A percentile compares a stretch with the other conserved stretches of the same genome.
These are phyloP conservation scores for Ceratobasidium sp. DNA, from an alignment of 1,284 basidiomycete genomes.

Conservation along the genomic window DNA sequence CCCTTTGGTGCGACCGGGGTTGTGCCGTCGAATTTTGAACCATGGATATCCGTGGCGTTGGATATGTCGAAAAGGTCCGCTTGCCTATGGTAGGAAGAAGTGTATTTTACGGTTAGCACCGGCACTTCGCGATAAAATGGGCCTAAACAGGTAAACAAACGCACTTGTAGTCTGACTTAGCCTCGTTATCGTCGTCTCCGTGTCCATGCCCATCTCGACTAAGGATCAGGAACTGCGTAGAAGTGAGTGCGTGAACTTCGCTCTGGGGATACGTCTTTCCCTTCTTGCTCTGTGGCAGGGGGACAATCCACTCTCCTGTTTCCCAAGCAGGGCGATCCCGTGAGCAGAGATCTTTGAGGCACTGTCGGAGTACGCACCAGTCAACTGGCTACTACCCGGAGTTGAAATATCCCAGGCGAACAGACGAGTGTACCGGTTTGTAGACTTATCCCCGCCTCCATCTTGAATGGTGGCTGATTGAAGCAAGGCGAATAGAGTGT, in stretches of 20 bases:
- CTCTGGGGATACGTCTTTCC: slow-evolving; percentile 61
- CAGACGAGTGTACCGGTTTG: slow-evolving; percentile 60
- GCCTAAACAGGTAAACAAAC: slow-evolving; percentile 41
- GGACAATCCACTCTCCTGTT: slow-evolving; percentile 66
- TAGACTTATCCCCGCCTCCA: slow-evolving; percentile 58
- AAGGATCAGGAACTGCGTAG: slow-evolving; percentile 62
- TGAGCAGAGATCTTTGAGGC: neutral
- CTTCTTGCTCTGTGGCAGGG: slow-evolving; percentile 61
- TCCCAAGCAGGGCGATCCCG: neutral
- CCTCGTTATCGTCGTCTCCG: slow-evolving; percentile 59
- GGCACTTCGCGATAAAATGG: neutral
- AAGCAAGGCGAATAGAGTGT: slow-evolving; percentile 64
- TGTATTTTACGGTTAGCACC: neutral
- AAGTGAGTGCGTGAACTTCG: slow-evolving; percentile 64
- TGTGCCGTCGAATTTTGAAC: slow-evolving; percentile 60
- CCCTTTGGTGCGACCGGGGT: slow-evolving; percentile 62
- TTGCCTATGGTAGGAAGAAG: slow-evolving; percentile 49
- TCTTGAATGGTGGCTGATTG: slow-evolving; percentile 72
- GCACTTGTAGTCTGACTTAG: slow-evolving; percentile 64
- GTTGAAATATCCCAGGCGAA: slow-evolving; percentile 61
- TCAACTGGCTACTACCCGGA: slow-evolving; percentile 40
- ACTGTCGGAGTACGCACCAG: slow-evolving; percentile 44
- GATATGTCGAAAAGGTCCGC: slow-evolving; percentile 65
- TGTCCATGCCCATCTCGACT: slow-evolving; percentile 67
- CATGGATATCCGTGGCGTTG: slow-evolving; percentile 67